Evolutionary conservation across 768 basidiomycete species (phyloP).

Genomic region (Lactifluus rugatus): DNA sequence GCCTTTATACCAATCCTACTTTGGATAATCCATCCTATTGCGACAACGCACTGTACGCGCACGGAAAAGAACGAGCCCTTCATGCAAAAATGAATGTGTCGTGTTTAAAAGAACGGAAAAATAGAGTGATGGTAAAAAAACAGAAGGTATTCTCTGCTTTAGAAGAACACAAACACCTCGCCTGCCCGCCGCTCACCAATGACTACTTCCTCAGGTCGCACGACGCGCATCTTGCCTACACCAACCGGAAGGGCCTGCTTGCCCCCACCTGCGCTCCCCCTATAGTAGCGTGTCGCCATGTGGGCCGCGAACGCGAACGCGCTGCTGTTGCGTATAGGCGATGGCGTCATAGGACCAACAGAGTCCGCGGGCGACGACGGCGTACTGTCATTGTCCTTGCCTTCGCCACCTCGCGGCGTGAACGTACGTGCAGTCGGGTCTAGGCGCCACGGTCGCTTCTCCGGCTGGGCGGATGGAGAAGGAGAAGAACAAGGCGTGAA

Average conservation of each 20-base stretch:
- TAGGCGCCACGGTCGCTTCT: neutral
- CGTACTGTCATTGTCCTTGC: neutral
- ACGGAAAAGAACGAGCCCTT: neutral
- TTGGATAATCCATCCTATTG: neutral
- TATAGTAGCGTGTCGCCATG: neutral
- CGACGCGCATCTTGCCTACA: constrained; percentile 8
- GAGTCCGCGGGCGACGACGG: constrained; percentile 1
- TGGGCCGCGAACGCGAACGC: neutral
- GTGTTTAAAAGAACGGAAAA: neutral
- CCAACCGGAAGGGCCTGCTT: neutral
- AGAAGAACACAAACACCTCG: constrained; percentile 7
- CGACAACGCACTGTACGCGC: neutral
- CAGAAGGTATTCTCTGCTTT: no score
- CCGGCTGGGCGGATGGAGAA: neutral
- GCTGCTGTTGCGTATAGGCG: neutral
- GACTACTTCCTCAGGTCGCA: neutral
- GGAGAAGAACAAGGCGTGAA: neutral
- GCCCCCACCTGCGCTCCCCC: neutral
- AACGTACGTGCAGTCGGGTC: constrained; percentile 5
- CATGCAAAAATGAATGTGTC: neutral
- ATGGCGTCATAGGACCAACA: neutral
- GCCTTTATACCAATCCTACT: constrained; percentile 7
- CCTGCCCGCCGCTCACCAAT: neutral
- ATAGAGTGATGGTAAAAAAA: no score
- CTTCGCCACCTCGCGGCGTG: neutral